Conservation (phyloP, 2,329 filamentous ascomycete genomes). For the Colletotrichum sp. region DNA sequence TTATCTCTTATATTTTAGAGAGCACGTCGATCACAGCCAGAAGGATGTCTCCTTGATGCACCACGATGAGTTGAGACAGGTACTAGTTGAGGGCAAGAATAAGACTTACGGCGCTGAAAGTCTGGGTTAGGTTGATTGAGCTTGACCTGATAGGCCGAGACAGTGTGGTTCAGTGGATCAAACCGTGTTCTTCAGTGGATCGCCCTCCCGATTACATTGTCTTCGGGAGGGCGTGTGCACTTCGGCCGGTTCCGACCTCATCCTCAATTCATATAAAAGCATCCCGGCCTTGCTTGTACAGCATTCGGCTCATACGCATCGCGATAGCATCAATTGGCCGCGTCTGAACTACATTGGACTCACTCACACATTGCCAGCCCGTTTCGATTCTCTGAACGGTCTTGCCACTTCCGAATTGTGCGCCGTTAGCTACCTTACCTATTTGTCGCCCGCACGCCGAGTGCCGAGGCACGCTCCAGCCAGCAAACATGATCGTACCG, state of each 20-base stretch:
- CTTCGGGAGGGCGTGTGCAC: neutral
- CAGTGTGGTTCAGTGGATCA: neutral
- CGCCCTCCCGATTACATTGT: neutral
- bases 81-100: neutral
- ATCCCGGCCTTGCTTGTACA: neutral
- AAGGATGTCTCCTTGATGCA: neutral
- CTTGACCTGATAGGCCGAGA: neutral
- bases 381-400: neutral
- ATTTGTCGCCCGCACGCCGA: neutral
- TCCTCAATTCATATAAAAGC: neutral
- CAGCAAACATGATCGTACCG: constrained; percentile 7
- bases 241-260: neutral
- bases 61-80: neutral
- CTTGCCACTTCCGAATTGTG: too few relatives aligned
- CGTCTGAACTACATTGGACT: neutral
- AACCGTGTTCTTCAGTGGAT: neutral
- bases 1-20: neutral
- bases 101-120: neutral
- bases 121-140: neutral
- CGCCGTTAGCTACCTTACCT: neutral
- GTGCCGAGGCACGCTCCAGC: neutral
- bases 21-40: neutral
- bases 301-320: neutral
- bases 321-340: neutral
- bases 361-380: too few relatives aligned